Evolutionary conservation across 192 early-diverging fungal genomes (phyloP), one percentile per base, ranked within the genome.

Genomic region (Umbelopsis ramanniana): DNA sequence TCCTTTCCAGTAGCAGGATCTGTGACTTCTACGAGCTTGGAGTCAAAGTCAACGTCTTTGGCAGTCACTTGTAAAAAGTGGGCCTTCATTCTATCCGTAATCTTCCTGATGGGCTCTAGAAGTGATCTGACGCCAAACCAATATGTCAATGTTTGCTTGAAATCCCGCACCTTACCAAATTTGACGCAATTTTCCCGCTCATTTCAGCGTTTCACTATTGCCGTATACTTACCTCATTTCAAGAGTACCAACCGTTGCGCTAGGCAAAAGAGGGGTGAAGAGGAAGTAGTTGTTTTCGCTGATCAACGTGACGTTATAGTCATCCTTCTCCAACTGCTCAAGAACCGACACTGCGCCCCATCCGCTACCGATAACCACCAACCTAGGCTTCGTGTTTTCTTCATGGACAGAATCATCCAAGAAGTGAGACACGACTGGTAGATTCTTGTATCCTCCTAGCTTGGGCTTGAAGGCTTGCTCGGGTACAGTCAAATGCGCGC

Each of bases 191-290:
- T 35, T 8, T 38, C 47, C 52, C 21, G 21, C 17, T 66, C 11
- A 14, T 29, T 10, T 24, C 35, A 29, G 17, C 35, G 15, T 21
- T 1, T 55, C 23, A 47, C 14, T 45, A 26, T 55, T 67, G 45
- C 52, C 23, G 29, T 29, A 33, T 23, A 9, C 53, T 72, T 80
- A 86, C 86, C 86, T 84, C 52, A 85, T 55, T 66, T 88, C 87
- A 7, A 88, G 75, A 23, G 87, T 88, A 7, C 87, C 87, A 9
- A 88, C 87, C 4, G 83, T 86, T 12, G 83, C 84, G 57, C 84
- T 86, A 11, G 84, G 84, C 15, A 86, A 53, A 46, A 86, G 55
- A 23, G 81, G 84, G 35, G 85, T 86, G 68, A 88, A 88, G 38
- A 88, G 74, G 72, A 88, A 86, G 50, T 86, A 88, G 72, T 86